phyloP scores from a whole-genome alignment of 257 asterid species.

The Agastache rugosa region DNA sequence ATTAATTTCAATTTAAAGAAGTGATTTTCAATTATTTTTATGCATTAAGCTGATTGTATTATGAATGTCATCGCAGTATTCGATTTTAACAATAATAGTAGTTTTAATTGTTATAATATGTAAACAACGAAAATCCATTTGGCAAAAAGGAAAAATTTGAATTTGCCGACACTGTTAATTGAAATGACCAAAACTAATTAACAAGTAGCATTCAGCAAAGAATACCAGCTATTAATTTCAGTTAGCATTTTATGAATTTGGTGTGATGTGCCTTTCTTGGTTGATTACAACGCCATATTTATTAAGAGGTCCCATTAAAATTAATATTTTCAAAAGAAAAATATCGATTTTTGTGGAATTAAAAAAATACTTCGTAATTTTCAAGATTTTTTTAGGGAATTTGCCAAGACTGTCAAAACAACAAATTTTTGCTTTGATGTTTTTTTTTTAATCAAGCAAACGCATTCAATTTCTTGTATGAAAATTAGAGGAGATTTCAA shows the following conservation, averaged over 20 bases:
- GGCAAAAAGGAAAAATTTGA: neutral
- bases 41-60: neutral
- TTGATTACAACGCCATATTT: conserved; percentile 15
- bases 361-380: neutral
- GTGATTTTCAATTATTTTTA: too few relatives aligned
- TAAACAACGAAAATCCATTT: neutral
- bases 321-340: neutral
- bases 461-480: neutral
- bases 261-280: conserved; percentile 29
- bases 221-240: neutral
- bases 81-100: neutral
- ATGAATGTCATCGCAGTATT: neutral
- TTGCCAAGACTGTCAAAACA: neutral
- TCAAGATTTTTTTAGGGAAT: neutral
- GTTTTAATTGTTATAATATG: neutral
- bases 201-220: conserved; percentile 5
- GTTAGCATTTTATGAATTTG: neutral
- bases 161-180: conserved; percentile 20
- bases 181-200: neutral
- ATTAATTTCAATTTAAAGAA: too few relatives aligned
- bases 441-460: neutral
- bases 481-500: conserved; percentile 13
- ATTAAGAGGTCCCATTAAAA: conserved; percentile 31
- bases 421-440: neutral
- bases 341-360: neutral